A percentile compares a stretch with the other conserved stretches of the same genome.
Evolutionary conservation across 1,139 yeast species (phyloP).

Genomic region (Saccharomyces uvarum): DNA sequence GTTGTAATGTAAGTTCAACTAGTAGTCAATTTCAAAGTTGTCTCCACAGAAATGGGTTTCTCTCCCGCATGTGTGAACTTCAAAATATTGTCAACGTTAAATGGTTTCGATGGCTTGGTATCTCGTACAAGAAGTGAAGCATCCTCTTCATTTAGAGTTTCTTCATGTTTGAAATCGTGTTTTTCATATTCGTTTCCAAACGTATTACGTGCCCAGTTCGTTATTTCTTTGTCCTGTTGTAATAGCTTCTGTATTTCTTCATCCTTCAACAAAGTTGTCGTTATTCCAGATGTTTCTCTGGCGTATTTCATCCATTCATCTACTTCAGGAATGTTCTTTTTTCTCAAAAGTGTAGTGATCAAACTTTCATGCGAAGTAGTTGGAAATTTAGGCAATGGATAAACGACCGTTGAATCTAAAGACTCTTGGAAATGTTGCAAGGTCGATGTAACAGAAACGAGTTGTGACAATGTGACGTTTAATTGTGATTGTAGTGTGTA

Average conservation of each 20-base stretch:
- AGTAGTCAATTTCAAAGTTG: not conserved
- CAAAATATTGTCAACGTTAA: constrained; percentile 32
- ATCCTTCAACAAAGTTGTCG: constrained; percentile 16
- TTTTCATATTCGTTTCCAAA: constrained; percentile 48
- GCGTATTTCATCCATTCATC: constrained; percentile 76
- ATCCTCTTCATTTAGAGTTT: constrained; percentile 1
- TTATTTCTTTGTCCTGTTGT: constrained; percentile 45
- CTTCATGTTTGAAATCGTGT: constrained; percentile 47
- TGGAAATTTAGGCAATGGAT: constrained; percentile 78
- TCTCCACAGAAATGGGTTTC: not conserved
- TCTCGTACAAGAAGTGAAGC: not conserved
- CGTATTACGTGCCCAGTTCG: constrained; percentile 54
- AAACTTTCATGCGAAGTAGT: constrained; percentile 76
- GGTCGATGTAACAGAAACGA: constrained; percentile 63
- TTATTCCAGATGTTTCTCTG: constrained; percentile 34
- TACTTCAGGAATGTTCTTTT: constrained; percentile 84
- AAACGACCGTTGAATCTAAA: constrained; percentile 62
- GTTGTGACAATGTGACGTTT: constrained; percentile 73
- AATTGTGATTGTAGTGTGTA: constrained; percentile 66
- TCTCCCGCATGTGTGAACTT: constrained; percentile 39
- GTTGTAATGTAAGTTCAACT: not conserved
- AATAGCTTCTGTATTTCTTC: constrained; percentile 24
- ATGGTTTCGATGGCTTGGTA: constrained; percentile 24
- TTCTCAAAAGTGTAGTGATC: constrained; percentile 73
- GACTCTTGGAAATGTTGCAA: constrained; percentile 54